Percentiles rank a stretch among this genome's conserved stretches.
Evolutionary conservation across 192 early-diverging fungal species (phyloP).

Genomic region (Gaertneriomyces sp.): DNA sequence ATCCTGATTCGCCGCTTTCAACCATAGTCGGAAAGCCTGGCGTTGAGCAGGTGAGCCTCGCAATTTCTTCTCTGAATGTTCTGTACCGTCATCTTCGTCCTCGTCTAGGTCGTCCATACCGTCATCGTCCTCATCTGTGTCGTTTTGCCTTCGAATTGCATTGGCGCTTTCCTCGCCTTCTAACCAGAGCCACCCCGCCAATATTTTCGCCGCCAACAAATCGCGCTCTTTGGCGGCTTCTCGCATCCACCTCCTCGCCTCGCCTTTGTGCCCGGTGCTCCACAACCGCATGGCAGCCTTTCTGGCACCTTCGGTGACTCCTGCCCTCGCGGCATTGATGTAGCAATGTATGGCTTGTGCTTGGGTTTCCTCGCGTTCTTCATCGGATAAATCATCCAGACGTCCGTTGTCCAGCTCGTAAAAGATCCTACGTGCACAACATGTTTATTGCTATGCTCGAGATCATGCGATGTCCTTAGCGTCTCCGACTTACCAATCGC

Average conservation of each 20-base stretch:
- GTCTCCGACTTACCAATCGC: neutral
- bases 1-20: conserved; percentile 5
- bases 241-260: conserved; percentile 32
- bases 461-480: neutral
- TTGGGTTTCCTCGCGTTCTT: neutral
- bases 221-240: conserved; percentile 4
- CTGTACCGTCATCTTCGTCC: conserved; percentile 19
- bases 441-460: neutral
- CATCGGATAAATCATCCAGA: neutral
- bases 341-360: neutral
- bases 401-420: conserved; percentile 2
- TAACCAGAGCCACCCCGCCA: conserved; percentile 9
- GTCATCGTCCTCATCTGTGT: conserved; percentile 5
- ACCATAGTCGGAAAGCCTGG: conserved; percentile 11
- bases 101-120: conserved; percentile 2
- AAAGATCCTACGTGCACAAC: neutral
- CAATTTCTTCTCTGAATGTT: neutral
- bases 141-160: neutral
- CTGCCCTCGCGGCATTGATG: neutral
- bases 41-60: neutral
- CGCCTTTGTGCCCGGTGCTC: conserved; percentile 54
- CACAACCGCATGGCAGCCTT: conserved; percentile 34
- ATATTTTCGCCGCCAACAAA: neutral
- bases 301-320: conserved; percentile 6
- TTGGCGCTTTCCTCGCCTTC: neutral